Evolutionary conservation across 1,139 yeast species (phyloP).

Genomic region (Ogataea hybrid): DNA sequence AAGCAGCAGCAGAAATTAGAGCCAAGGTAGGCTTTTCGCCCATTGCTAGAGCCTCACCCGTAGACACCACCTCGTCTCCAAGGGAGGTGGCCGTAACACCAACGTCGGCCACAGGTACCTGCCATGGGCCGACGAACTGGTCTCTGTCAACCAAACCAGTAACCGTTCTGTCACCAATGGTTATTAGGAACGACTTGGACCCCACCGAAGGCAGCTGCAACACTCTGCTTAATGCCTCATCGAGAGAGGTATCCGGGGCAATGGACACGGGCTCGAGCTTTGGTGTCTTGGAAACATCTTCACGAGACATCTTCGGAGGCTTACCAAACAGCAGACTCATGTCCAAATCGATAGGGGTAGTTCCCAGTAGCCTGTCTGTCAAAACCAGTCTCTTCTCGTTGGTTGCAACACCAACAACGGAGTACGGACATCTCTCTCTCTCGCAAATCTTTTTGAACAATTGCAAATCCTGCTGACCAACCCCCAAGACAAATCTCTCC

Average conservation of each 20-base stretch:
- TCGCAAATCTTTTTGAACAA: constrained; percentile 76
- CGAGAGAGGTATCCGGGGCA: constrained; percentile 30
- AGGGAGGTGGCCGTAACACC: constrained; percentile 94
- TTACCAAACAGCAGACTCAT: constrained; percentile 97
- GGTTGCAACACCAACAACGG: constrained; percentile 95
- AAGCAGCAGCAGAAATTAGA: constrained; percentile 85
- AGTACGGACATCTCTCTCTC: constrained; percentile 95
- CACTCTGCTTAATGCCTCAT: constrained; percentile 77
- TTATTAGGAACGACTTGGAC: constrained; percentile 89
- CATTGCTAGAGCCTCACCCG: constrained; percentile 98
- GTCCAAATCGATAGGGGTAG: constrained; percentile 92
- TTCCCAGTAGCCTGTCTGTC: constrained; percentile 69
- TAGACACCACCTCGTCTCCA: constrained; percentile 63
- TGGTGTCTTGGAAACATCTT: constrained; percentile 65
- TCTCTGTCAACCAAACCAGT: constrained; percentile 97
- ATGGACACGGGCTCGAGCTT: constrained; percentile 48
- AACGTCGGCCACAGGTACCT: constrained; percentile 98
- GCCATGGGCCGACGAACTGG: constrained; percentile 99
- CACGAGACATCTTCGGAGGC: constrained; percentile 91
- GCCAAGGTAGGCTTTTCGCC: constrained; percentile 96
- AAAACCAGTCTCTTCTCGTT: constrained; percentile 79
- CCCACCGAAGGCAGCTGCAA: constrained; percentile 92
- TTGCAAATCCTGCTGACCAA: constrained; percentile 74
- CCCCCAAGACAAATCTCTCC: constrained; percentile 95
- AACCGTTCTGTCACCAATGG: constrained; percentile 96